These are phyloP conservation scores for Melaleuca alternifolia DNA, from an alignment of 345 rosid species.

Conservation along the genomic window DNA sequence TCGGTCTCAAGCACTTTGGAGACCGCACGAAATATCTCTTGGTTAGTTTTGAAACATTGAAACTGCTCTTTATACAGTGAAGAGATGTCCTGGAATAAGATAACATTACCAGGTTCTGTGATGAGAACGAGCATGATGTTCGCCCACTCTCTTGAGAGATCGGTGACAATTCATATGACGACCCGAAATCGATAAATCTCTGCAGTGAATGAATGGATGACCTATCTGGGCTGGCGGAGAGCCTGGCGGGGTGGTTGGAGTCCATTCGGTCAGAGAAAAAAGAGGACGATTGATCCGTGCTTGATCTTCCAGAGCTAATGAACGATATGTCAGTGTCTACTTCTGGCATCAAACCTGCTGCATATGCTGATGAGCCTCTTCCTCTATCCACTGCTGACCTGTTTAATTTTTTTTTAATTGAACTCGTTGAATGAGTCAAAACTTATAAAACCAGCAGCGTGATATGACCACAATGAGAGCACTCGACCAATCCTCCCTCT, in stretches of 20 bases:
- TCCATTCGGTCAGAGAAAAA: conserved; percentile 40
- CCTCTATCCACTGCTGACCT: conserved; percentile 46
- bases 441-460: not conserved
- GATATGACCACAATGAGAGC: not conserved
- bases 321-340: conserved; percentile 67
- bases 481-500: not conserved
- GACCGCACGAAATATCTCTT: not conserved
- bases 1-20: not conserved
- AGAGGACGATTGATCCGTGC: conserved; percentile 39
- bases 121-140: conserved; percentile 33
- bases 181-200: conserved; percentile 38
- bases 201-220: conserved; percentile 33
- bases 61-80: not conserved
- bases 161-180: not conserved
- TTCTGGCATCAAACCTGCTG: conserved; percentile 27
- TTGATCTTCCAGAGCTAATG: conserved; percentile 79
- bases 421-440: not conserved
- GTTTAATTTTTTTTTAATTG: not conserved
- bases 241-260: conserved; percentile 9
- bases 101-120: conserved; percentile 41
- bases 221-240: conserved; percentile 51
- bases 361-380: conserved; percentile 6
- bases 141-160: conserved; percentile 45
- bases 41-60: not conserved
- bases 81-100: not conserved